Evolutionary conservation across 148 eudicot genomes (phyloP).

Genomic region (Camellia lanceoleosa): DNA sequence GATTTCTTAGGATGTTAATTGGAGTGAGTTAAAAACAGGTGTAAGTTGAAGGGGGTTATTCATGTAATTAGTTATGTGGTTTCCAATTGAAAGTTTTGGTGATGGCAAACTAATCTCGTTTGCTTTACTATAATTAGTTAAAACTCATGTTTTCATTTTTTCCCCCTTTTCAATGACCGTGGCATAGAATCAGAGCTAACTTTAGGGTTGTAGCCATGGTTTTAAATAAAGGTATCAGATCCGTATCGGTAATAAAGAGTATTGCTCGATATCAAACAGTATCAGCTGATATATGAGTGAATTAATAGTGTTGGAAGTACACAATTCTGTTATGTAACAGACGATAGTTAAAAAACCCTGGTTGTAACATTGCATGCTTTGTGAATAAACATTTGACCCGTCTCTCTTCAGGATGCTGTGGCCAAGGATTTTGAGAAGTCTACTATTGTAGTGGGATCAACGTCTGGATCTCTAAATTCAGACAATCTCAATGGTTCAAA

Average conservation of each 20-base stretch:
- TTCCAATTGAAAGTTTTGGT: no score
- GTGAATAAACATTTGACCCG: not conserved
- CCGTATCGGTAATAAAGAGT: no score
- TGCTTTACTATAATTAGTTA: not conserved
- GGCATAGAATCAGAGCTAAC: not conserved
- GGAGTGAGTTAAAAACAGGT: no score
- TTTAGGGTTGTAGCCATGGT: not conserved
- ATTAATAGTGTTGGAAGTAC: no score
- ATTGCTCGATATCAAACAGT: no score
- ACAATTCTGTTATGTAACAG: no score
- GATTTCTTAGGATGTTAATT: not conserved
- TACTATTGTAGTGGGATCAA: constrained; percentile 27
- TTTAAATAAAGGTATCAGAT: no score
- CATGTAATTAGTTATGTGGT: no score
- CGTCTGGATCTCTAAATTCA: constrained; percentile 40
- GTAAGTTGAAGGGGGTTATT: no score
- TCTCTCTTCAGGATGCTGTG: constrained; percentile 32
- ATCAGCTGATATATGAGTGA: no score
- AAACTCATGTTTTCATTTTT: not conserved
- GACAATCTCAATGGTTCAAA: constrained; percentile 38
- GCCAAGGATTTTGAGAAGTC: constrained; percentile 26
- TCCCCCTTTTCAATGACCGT: no score
- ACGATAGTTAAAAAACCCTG: no score
- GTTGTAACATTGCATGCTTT: not conserved
- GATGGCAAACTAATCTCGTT: not conserved